Evolutionary conservation across 345 rosid genomes (phyloP), one percentile per base, ranked within the genome.

Genomic region (Euphorbia peplus): DNA sequence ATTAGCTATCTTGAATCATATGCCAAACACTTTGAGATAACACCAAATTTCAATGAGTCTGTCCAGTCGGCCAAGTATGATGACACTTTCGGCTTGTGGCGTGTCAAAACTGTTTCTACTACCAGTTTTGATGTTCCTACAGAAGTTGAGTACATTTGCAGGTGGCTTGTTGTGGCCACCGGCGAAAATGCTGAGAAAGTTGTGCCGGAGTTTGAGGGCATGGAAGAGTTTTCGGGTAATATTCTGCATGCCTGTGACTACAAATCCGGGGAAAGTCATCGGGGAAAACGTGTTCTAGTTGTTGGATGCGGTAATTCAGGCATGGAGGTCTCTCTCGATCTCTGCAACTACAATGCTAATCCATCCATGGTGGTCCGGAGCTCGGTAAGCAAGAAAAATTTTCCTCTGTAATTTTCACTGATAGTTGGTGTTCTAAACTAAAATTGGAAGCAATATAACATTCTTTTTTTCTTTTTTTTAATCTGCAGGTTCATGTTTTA

Each of bases 301-400:
- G 97, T 91, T 4, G 97, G 97, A 35, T 91, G 97, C 10, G 97
- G 96, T 30, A 88, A 91, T 82, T 91, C 97, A 9, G 97, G 97
- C 63, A 91, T 91, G 97, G 97, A 91, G 70, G 89, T 89, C 26
- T 87, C 92, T 75, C 81, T 89, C 3, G 97, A 91, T 76, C 93
- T 91, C 53, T 83, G 87, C 70, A 89, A 89, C 44, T 82, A 89
- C 60, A 80, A 83, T 46, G 92, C 87, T 15, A 80, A 73, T 67
- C 96, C 96, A 26, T 87, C 89, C 18, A 86, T 91, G 91, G 97
- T 91, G 32, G 96, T 88, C 64, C 85, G 97, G 46, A 85, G 85
- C 81, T 72, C 93, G 52, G 97, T 91, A 75, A 79, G 96, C 29
- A 67, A 30, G 14, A 2, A 53, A 53, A n/a, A 18, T n/a, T n/a